These are phyloP conservation scores for Epichloe hybrida DNA, from an alignment of 2,329 filamentous ascomycete genomes.

Conservation along the genomic window DNA sequence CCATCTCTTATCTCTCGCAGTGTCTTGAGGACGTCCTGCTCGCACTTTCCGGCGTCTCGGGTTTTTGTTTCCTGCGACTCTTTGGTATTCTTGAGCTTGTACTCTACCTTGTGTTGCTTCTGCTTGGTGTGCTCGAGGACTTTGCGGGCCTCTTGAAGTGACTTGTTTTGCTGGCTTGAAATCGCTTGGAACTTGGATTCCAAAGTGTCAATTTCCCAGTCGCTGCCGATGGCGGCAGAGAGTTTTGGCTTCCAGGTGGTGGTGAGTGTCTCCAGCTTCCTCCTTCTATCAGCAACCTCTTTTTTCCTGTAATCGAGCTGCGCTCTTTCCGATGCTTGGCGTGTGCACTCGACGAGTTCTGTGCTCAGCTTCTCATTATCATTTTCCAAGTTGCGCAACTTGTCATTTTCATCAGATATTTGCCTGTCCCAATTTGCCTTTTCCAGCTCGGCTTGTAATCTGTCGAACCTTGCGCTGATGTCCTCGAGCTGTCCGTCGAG, in stretches of 20 bases:
- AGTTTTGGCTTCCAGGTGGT: constrained; percentile 63
- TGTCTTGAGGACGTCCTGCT: constrained; percentile 39
- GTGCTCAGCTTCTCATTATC: constrained; percentile 57
- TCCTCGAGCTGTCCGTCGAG: constrained; percentile 64
- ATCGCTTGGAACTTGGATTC: constrained; percentile 56
- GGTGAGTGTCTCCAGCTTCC: constrained; percentile 63
- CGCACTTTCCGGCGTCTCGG: constrained; percentile 46
- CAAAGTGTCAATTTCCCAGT: constrained; percentile 58
- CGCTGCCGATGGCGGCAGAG: constrained; percentile 43
- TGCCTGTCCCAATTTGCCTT: constrained; percentile 56
- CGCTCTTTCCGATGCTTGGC: constrained; percentile 68
- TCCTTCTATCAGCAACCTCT: constrained; percentile 59
- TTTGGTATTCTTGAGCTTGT: constrained; percentile 51
- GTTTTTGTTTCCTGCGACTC: constrained; percentile 52
- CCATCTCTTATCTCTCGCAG: constrained; percentile 31
- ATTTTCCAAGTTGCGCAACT: constrained; percentile 56
- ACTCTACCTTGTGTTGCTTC: constrained; percentile 65
- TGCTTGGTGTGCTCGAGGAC: constrained; percentile 57
- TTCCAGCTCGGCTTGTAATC: constrained; percentile 49
- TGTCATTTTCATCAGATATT: constrained; percentile 50
- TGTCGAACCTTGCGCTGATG: constrained; percentile 46
- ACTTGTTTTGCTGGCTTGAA: constrained; percentile 41
- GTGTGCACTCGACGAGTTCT: constrained; percentile 76
- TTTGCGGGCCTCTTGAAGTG: constrained; percentile 51
- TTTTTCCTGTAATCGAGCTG: constrained; percentile 74